Conservation (phyloP, 2,329 filamentous ascomycete genomes). For the Cryoendolithus antarcticus region DNA sequence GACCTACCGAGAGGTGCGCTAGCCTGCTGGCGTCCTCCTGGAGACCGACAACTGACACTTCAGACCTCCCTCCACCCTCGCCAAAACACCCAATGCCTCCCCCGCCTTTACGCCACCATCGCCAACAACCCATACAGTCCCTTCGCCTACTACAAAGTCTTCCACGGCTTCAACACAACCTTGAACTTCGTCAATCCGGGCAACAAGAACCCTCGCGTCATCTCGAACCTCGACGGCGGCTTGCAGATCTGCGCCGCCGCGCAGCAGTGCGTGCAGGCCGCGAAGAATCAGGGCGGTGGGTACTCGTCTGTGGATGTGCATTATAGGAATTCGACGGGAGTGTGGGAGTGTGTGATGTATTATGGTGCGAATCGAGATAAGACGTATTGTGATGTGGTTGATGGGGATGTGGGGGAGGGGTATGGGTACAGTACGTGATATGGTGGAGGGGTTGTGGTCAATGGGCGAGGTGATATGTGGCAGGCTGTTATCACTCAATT, state of each 20-base stretch:
- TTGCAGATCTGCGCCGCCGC: conserved; percentile 1
- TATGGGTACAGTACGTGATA: not conserved
- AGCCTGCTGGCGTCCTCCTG: too few species aligned
- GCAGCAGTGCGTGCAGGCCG: not conserved
- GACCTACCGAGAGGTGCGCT: too few species aligned
- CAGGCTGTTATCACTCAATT: too few species aligned
- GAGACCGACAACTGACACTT: too few species aligned
- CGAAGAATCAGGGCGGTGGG: conserved; percentile 1
- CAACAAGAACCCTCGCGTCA: conserved; percentile 5
- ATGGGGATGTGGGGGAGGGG: conserved; percentile 3
- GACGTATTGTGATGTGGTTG: conserved; percentile 1
- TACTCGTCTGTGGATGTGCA: conserved; percentile 4
- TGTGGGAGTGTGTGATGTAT: conserved; percentile 5
- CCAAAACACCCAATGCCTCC: too few species aligned
- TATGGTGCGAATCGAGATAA: not conserved
- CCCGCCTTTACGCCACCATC: too few species aligned
- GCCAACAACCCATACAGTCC: too few species aligned
- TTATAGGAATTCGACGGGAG: not conserved
- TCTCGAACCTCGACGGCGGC: not conserved
- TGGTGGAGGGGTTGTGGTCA: too few species aligned
- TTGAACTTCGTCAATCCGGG: conserved; percentile 2
- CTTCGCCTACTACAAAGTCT: not conserved
- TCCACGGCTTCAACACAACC: not conserved
- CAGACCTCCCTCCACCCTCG: too few species aligned
- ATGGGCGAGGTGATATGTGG: too few species aligned